Percentiles rank a stretch among this genome's conserved stretches.
Evolutionary conservation across 2,329 filamentous ascomycete genomes (phyloP).

Genomic region (Sporothrix pallida): DNA sequence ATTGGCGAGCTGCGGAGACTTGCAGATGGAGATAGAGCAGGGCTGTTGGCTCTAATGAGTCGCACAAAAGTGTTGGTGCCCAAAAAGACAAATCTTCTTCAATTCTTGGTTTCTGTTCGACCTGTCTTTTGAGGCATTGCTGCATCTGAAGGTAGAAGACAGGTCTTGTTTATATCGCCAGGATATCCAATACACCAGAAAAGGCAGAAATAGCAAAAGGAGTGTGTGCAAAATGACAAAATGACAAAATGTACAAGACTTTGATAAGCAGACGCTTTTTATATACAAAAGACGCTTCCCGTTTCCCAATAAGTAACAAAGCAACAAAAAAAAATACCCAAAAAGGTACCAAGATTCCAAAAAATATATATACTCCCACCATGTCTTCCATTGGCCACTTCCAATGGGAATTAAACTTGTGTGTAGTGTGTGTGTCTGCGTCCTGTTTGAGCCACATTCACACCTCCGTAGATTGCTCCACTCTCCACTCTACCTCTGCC

Average conservation of each 20-base stretch:
- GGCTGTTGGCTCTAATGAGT: background rate
- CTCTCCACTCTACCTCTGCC: background rate
- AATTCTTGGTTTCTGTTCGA: background rate
- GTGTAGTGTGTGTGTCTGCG: too few relatives aligned
- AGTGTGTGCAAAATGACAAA: background rate
- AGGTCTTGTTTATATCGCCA: constrained; percentile 3
- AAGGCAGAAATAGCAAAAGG: background rate
- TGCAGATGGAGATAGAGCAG: background rate
- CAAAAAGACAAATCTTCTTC: constrained; percentile 2
- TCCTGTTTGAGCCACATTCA: too few relatives aligned
- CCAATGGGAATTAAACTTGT: background rate
- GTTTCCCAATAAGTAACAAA: too few relatives aligned
- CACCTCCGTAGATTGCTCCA: background rate
- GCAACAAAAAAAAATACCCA: too few relatives aligned
- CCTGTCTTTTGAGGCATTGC: background rate
- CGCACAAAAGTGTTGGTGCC: background rate
- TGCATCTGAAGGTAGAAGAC: background rate
- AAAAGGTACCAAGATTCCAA: background rate
- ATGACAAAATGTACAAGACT: background rate
- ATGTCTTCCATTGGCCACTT: constrained; percentile 3
- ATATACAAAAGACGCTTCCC: constrained; percentile 12
- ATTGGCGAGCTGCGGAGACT: background rate
- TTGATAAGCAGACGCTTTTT: constrained; percentile 15
- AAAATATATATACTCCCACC: background rate
- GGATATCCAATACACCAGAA: background rate